These are phyloP conservation scores for Globisporangium apiculatum DNA, from an alignment of 352 stramenopile species.

Conservation along the genomic window DNA sequence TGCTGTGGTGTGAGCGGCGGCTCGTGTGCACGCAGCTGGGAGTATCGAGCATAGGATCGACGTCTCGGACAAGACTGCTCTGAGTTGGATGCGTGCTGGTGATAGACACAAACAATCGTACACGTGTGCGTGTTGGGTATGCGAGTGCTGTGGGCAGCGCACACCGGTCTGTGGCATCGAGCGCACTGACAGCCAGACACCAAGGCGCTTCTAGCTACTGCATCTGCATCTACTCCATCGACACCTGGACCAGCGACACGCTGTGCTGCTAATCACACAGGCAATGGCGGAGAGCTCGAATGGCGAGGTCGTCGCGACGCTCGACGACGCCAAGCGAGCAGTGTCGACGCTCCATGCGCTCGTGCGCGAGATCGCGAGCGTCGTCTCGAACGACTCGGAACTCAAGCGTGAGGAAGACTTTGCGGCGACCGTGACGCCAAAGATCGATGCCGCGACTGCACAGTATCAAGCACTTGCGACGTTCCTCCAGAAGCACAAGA, in stretches of 20 bases:
- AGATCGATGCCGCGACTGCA: conserved; percentile 44
- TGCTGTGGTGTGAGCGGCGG: no score
- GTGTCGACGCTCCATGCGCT: conserved; percentile 30
- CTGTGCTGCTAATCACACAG: background rate
- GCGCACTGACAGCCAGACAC: no score
- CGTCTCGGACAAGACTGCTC: background rate
- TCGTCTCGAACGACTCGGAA: conserved; percentile 21
- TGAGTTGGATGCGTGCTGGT: background rate
- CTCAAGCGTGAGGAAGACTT: conserved; percentile 58
- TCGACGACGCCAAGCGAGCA: conserved; percentile 33
- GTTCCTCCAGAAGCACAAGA: conserved; percentile 60
- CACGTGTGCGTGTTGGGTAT: no score
- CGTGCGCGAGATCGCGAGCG: conserved; percentile 26
- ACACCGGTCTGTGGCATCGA: no score
- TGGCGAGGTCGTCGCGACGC: conserved; percentile 22
- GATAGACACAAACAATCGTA: no score
- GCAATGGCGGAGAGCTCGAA: background rate
- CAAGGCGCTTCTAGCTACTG: no score
- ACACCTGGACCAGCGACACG: background rate
- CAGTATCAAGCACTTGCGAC: conserved; percentile 57
- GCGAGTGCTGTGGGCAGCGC: no score
- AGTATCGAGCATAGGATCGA: background rate
- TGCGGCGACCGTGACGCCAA: conserved; percentile 27
- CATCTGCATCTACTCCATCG: background rate
- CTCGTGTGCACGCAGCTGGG: no score